Percentiles rank a stretch among this genome's conserved stretches.
Evolutionary conservation across 176 grass and related monocot genomes (phyloP).

Genomic region (Musa beccarii): DNA sequence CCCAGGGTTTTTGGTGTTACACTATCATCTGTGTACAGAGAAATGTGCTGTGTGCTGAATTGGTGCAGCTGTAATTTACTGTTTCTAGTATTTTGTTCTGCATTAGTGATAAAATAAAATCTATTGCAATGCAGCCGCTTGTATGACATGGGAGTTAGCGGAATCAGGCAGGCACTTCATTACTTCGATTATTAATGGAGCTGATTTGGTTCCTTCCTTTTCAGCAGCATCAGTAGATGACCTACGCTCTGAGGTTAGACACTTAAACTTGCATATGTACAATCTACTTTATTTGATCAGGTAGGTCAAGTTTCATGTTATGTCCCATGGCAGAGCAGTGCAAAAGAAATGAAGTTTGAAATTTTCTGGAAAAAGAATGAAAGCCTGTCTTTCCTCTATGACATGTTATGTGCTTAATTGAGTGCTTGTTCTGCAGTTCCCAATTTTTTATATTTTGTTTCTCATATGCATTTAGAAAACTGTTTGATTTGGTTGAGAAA

Average conservation of each 20-base stretch:
- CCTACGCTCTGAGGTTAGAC: slow-evolving; percentile 73
- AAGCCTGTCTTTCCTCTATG: background rate
- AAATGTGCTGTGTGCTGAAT: too few relatives aligned
- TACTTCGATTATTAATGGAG: slow-evolving; percentile 93
- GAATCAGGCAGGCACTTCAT: slow-evolving; percentile 83
- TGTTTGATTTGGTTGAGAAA: too few relatives aligned
- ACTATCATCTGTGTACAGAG: too few relatives aligned
- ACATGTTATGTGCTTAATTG: background rate
- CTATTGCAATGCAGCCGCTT: slow-evolving; percentile 49
- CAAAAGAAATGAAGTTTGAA: background rate
- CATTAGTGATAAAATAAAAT: background rate
- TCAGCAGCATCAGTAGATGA: slow-evolving; percentile 92
- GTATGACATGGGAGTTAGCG: slow-evolving; percentile 97
- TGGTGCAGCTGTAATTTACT: too few relatives aligned
- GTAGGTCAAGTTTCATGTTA: background rate
- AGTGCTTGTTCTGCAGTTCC: background rate
- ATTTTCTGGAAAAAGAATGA: background rate
- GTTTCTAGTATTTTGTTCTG: too few relatives aligned
- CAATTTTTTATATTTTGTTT: too few relatives aligned
- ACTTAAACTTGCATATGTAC: slow-evolving; percentile 10
- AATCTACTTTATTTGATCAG: background rate
- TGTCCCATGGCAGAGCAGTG: background rate
- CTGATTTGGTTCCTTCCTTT: slow-evolving; percentile 94
- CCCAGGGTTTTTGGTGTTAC: too few relatives aligned
- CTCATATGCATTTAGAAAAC: too few relatives aligned